Evolutionary conservation across 192 early-diverging fungal genomes (phyloP).

Genomic region (Entomortierella parvispora): DNA sequence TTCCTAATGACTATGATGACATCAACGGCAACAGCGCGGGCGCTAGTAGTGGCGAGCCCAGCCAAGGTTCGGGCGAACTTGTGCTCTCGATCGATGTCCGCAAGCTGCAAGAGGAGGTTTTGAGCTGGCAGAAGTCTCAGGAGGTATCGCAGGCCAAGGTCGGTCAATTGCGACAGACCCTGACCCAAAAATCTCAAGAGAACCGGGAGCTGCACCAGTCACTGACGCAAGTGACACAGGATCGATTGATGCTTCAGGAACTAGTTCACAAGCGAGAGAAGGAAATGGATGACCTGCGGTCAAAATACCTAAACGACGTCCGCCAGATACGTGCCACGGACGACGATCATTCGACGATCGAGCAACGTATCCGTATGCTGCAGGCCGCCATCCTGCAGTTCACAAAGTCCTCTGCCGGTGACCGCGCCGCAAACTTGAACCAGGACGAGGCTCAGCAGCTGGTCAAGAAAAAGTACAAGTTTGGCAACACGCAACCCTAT

Average conservation of each 20-base stretch:
- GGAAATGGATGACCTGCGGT: constrained; percentile 47
- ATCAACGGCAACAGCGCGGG: neutral
- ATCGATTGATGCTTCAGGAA: constrained; percentile 47
- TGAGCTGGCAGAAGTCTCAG: constrained; percentile 46
- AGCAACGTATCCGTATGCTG: constrained; percentile 43
- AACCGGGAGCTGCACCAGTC: constrained; percentile 34
- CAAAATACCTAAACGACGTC: constrained; percentile 53
- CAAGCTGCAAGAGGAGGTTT: constrained; percentile 42
- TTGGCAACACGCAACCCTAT: constrained; percentile 47
- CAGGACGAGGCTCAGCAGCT: constrained; percentile 25
- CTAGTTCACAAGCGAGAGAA: constrained; percentile 50
- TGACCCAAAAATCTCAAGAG: constrained; percentile 47
- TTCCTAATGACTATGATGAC: neutral
- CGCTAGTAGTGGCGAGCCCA: constrained; percentile 3
- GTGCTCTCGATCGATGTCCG: constrained; percentile 31
- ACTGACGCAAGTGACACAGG: constrained; percentile 39
- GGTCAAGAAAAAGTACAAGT: constrained; percentile 52
- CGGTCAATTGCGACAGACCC: constrained; percentile 18
- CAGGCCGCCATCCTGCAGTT: constrained; percentile 49
- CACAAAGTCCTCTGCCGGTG: constrained; percentile 48
- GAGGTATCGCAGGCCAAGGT: constrained; percentile 35
- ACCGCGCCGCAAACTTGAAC: constrained; percentile 43
- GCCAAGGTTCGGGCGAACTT: constrained; percentile 10
- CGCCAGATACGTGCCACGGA: constrained; percentile 59
- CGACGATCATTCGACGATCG: constrained; percentile 56